Evolutionary conservation across 75 land plant species (phyloP).

Genomic region (Selaginella moellendorffii): DNA sequence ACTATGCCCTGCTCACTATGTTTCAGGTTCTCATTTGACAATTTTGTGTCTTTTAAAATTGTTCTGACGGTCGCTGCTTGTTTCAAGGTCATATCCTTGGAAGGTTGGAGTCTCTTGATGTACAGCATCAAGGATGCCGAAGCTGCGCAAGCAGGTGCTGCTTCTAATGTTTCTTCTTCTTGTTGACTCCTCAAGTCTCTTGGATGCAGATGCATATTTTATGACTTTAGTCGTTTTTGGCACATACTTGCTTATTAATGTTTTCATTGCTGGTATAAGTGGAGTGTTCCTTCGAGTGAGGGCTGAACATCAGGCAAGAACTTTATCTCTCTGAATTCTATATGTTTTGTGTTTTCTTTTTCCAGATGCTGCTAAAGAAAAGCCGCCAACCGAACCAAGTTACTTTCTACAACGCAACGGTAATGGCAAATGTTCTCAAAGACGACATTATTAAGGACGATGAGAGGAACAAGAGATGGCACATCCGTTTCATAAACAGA

Average conservation of each 20-base stretch:
- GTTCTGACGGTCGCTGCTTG: neutral
- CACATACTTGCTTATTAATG: conserved; percentile 20
- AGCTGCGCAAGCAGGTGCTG: conserved; percentile 14
- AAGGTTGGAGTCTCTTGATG: conserved; percentile 33
- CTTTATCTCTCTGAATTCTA: neutral
- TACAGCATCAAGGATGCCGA: conserved; percentile 13
- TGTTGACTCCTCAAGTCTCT: neutral
- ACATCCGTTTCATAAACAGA: conserved; percentile 11
- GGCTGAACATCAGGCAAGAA: conserved; percentile 24
- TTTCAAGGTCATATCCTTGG: conserved; percentile 23
- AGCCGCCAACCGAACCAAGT: conserved; percentile 13
- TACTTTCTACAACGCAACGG: conserved; percentile 27
- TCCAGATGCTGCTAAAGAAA: conserved; percentile 17
- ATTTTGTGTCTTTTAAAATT: neutral
- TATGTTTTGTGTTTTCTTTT: neutral
- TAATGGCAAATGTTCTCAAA: conserved; percentile 25
- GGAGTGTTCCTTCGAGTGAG: conserved; percentile 30
- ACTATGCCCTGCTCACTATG: conserved; percentile 14
- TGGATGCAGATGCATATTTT: conserved; percentile 23
- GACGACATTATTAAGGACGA: conserved; percentile 24
- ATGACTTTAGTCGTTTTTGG: conserved; percentile 27
- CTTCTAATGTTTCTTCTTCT: neutral
- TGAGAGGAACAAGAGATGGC: conserved; percentile 11
- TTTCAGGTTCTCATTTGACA: conserved; percentile 16
- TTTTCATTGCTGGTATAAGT: conserved; percentile 33